Base-by-base conservation (phyloP, 192 early-diverging fungal genomes). In the Podila clonocystis region DNA sequence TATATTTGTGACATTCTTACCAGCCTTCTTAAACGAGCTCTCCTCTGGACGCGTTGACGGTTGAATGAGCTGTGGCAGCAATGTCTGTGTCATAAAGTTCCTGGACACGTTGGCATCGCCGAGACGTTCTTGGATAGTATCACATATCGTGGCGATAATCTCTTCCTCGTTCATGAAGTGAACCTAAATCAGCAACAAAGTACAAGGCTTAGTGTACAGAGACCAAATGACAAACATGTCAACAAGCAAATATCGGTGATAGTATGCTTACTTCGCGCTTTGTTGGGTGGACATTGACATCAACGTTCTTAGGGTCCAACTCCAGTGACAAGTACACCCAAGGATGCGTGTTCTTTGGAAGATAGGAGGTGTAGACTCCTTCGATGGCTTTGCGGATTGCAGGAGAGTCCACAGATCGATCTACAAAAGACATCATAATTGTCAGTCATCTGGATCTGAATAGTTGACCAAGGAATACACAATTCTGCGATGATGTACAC, bases 281-380 rank as follows among this genome's bases (percentile, higher is more conserved):
- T 34, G 98, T 98, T 1, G 98, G 97, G 83, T 99, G 98, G 1
- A 99, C 96, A 79, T 99, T 99, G 2, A 99, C 98, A 75, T 99
- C 98, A 4, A 99, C 92, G 68, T 94, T 95, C 57, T 91, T 82
- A 0, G 97, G 94, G 38, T 92, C 92, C 64, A 99, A 94, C 22
- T 90, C 88, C n/a, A 99, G 82, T 58, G 91, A 90, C 41, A 99
- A 79, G 76, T 99, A 99, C 7, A 95, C 88, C 87, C 97, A 99
- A 15, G 94, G 95, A 73, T 97, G 91, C 7, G 92, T 87, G 36
- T 92, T 92, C 83, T 96, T 97, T 31, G 97, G 96, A 19, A 98
- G 85, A 61, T 92, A 90, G 9, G 87, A 83, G 2, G 89, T 59
- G 70, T 98, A 99, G 0, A 99, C 84, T 6, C 84, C 82, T 67